Evolutionary conservation across 805 yeast species (phyloP).

Genomic region (Kodamaea sagamina): DNA sequence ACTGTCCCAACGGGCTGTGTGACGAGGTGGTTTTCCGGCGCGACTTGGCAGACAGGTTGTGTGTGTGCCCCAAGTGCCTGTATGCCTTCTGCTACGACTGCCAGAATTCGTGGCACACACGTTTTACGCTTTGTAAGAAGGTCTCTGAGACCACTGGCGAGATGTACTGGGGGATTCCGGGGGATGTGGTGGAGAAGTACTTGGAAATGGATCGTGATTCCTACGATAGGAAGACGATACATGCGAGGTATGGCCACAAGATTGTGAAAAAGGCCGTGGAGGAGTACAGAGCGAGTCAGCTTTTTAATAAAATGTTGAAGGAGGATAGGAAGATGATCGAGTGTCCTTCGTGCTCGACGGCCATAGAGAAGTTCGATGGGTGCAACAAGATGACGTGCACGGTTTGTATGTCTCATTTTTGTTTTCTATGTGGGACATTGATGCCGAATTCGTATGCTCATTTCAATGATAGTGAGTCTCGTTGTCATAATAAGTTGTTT

Average conservation of each 20-base stretch:
- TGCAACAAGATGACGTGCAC: constrained; percentile 65
- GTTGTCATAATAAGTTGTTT: constrained; percentile 53
- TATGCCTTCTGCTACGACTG: constrained; percentile 60
- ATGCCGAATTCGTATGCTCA: constrained; percentile 53
- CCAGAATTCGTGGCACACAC: constrained; percentile 63
- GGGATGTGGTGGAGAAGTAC: background rate
- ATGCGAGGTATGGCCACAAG: constrained; percentile 47
- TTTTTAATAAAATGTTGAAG: constrained; percentile 46
- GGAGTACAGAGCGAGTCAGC: constrained; percentile 48
- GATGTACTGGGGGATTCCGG: constrained; percentile 25
- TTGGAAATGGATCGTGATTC: constrained; percentile 3
- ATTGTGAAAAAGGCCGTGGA: constrained; percentile 43
- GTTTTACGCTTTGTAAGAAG: constrained; percentile 45
- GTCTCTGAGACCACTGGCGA: constrained; percentile 17
- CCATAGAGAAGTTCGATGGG: constrained; percentile 58
- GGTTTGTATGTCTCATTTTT: constrained; percentile 50
- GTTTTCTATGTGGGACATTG: constrained; percentile 56
- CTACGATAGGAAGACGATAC: constrained; percentile 26
- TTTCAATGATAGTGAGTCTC: constrained; percentile 41
- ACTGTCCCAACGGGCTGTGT: constrained; percentile 53
- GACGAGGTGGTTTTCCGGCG: constrained; percentile 47
- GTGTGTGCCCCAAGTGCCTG: constrained; percentile 51
- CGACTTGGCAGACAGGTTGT: constrained; percentile 46
- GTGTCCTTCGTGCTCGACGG: constrained; percentile 55
- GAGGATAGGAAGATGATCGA: constrained; percentile 28